Base-by-base conservation (phyloP, 2,329 filamentous ascomycete genomes). In the Venturia nashicola region DNA sequence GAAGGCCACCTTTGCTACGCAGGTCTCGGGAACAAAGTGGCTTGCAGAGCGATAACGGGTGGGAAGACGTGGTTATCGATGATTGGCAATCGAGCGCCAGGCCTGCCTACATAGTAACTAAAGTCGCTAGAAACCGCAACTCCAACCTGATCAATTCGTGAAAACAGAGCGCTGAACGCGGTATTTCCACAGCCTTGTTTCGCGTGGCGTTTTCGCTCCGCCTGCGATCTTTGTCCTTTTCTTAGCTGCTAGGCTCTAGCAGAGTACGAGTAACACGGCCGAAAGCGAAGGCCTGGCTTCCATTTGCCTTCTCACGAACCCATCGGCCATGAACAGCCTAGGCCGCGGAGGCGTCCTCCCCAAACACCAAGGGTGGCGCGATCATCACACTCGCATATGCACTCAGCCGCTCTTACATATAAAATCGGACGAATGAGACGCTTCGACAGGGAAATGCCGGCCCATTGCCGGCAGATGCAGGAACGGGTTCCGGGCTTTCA, bases 401-500 rank as follows among this genome's bases (percentile, higher is more conserved):
- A 57, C 51, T 57, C 51, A 57, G 51, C 51, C 51, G 51, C 51
- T 36, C 32, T 57, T 57, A 27, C 51, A 57, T 34, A 36, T 57
- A 32, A 7, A 12, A 36, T 14, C 18, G 36, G 51, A 57, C 51
- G 51, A 57, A 57, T 57, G 11, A n/a, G 27, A 36, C n/a, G n/a
- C 32, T n/a, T 9, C 4, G 16, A 11, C 51, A 14, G 51, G 51
- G 32, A 36, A n/a, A 36, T 5, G 32, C 51, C 51, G 14, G 32
- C 16, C n/a, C 14, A 14, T 16, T 36, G 51, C 51, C 51, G 32
- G 51, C 51, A 57, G 51, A 57, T 36, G 51, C 51, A 57, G 51
- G 51, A 57, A 57, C 51, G 51, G 51, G 11, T 57, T 57, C 51
- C 51, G 51, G 48, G 32, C 51, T 57, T 27, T 57, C 51, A 57